Percentiles rank a stretch among this genome's conserved stretches.
phyloP scores from a whole-genome alignment of 495 filamentous ascomycete species.

The Talaromyces thailandensis region DNA sequence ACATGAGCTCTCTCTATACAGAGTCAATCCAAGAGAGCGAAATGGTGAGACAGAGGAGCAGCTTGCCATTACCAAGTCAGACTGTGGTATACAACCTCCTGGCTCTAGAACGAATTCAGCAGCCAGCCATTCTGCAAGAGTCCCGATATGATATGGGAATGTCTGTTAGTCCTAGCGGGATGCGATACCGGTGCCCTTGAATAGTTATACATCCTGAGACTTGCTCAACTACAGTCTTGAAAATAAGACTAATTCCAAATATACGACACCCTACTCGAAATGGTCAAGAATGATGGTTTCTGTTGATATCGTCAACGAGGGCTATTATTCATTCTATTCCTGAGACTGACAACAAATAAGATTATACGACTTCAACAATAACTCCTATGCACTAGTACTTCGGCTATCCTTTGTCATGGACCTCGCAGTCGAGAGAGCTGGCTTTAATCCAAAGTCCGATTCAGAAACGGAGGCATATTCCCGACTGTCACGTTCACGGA shows the following conservation, averaged over 20 bases:
- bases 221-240: not conserved
- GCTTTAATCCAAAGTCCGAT: not conserved
- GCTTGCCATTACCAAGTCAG: not conserved
- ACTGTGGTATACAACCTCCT: not conserved
- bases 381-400: not conserved
- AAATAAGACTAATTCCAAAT: not conserved
- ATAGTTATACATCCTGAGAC: not conserved
- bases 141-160: not conserved
- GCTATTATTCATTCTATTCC: not conserved
- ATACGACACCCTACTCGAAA: not conserved
- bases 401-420: conserved; percentile 1
- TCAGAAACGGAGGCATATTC: not conserved
- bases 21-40: not conserved
- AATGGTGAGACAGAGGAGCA: not conserved
- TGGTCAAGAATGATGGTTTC: not conserved
- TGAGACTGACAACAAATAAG: not conserved
- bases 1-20: not conserved
- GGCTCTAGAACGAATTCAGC: not conserved
- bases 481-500: not conserved
- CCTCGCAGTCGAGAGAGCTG: not conserved
- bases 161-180: not conserved
- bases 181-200: not conserved
- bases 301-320: not conserved
- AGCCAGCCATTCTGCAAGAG: not conserved
- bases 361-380: not conserved